Conservation (phyloP, 495 filamentous ascomycete species). For the Podospora sp. region DNA sequence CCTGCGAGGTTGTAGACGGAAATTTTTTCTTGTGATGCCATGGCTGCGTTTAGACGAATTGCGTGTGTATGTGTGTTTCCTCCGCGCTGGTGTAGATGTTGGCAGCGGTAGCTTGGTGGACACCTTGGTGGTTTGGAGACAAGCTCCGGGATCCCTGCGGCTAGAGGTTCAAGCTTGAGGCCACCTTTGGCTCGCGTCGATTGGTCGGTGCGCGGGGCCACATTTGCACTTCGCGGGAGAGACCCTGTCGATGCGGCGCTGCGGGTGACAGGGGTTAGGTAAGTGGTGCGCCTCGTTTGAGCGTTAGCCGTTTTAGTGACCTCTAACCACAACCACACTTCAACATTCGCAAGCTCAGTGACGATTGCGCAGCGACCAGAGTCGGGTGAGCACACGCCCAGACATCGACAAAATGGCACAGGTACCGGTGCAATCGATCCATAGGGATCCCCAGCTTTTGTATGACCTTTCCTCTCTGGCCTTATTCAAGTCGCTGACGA, state of each 20-base stretch:
- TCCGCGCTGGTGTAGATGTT: neutral
- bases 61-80: neutral
- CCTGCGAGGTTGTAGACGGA: conserved; percentile 69
- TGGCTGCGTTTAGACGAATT: conserved; percentile 18
- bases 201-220: conserved; percentile 3
- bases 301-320: conserved; percentile 10
- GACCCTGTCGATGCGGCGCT: neutral
- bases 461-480: no score
- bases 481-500: no score
- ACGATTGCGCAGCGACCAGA: no score
- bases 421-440: conserved; percentile 88
- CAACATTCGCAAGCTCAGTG: neutral
- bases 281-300: conserved; percentile 5
- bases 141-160: neutral
- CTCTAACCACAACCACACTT: conserved; percentile 5
- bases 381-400: conserved; percentile 7
- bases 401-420: conserved; percentile 69
- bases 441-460: conserved; percentile 98
- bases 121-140: neutral
- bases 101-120: neutral
- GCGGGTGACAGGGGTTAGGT: no score
- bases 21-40: conserved; percentile 60
- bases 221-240: neutral
- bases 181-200: conserved; percentile 18
- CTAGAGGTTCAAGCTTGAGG: conserved; percentile 13